Conservation (phyloP, 2,329 filamentous ascomycete species). For the Leptographium procerum region DNA sequence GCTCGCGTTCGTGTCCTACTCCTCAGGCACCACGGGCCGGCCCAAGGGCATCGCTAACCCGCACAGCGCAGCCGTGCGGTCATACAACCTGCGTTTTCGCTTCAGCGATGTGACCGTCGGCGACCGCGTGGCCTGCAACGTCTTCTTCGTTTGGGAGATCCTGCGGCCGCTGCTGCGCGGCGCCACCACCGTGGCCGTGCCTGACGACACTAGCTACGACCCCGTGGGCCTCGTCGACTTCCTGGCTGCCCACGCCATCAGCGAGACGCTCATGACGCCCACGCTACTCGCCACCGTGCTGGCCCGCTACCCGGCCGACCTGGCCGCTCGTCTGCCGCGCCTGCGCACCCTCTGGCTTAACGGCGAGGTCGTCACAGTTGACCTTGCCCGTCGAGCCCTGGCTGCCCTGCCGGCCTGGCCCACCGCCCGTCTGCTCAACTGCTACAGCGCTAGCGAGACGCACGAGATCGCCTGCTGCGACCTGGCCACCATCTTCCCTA, state of each 20-base stretch:
- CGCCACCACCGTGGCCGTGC: constrained; percentile 63
- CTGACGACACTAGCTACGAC: constrained; percentile 68
- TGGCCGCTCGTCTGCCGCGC: constrained; percentile 51
- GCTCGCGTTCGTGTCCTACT: constrained; percentile 71
- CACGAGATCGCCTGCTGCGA: constrained; percentile 72
- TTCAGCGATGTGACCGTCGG: constrained; percentile 59
- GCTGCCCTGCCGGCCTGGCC: constrained; percentile 51
- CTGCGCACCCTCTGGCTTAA: constrained; percentile 68
- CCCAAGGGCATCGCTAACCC: constrained; percentile 78
- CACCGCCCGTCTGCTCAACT: constrained; percentile 61
- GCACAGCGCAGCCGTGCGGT: constrained; percentile 60
- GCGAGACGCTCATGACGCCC: constrained; percentile 75
- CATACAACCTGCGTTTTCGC: constrained; percentile 61
- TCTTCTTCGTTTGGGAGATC: constrained; percentile 82
- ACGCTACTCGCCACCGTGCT: constrained; percentile 67
- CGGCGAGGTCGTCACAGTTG: constrained; percentile 71
- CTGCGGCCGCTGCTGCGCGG: constrained; percentile 64
- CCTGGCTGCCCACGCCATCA: constrained; percentile 53
- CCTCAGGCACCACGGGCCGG: constrained; percentile 64
- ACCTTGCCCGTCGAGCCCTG: constrained; percentile 58
- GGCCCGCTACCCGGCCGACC: constrained; percentile 49
- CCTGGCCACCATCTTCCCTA: constrained; percentile 50
- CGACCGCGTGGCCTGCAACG: constrained; percentile 76
- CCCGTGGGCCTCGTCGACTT: constrained; percentile 62
- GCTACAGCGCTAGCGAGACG: constrained; percentile 74